A percentile compares a stretch with the other conserved stretches of the same genome.
phyloP scores from a whole-genome alignment of 345 rosid species.

The Conringia planisiliqua region DNA sequence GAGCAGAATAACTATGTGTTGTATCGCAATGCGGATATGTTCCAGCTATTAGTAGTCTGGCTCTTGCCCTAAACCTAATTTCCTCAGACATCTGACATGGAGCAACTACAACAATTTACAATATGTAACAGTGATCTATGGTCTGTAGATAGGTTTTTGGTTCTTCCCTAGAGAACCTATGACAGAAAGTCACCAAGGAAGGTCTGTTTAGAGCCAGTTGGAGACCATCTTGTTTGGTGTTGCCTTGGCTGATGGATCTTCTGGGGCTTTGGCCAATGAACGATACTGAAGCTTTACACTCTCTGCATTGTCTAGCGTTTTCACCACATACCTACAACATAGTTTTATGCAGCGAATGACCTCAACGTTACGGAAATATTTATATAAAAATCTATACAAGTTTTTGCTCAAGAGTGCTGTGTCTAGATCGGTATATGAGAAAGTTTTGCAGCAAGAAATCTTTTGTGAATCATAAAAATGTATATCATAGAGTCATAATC shows the following conservation, averaged over 20 bases:
- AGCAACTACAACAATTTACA: constrained; percentile 18
- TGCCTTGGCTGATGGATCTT: constrained; percentile 47
- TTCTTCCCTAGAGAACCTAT: constrained; percentile 8
- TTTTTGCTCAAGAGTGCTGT: constrained; percentile 3
- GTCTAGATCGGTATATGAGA: neutral
- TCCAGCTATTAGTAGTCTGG: neutral
- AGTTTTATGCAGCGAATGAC: neutral
- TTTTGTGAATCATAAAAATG: neutral
- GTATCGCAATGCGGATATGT: neutral
- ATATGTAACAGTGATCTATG: constrained; percentile 11
- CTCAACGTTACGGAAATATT: neutral
- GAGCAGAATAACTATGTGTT: neutral
- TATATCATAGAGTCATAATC: neutral
- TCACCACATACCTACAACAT: constrained; percentile 80
- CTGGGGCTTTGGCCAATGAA: constrained; percentile 70
- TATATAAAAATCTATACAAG: neutral
- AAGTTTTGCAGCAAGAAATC: neutral
- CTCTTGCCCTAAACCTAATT: constrained; percentile 7
- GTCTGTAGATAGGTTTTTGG: neutral
- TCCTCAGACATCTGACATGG: neutral
- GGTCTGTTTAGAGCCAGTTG: constrained; percentile 49
- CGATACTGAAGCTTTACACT: constrained; percentile 96
- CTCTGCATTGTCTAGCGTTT: constrained; percentile 91
- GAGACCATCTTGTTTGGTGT: constrained; percentile 55
- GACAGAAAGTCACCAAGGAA: constrained; percentile 4